Conservation (phyloP, 1,284 basidiomycete species). For the Heliocybe sulcata region DNA sequence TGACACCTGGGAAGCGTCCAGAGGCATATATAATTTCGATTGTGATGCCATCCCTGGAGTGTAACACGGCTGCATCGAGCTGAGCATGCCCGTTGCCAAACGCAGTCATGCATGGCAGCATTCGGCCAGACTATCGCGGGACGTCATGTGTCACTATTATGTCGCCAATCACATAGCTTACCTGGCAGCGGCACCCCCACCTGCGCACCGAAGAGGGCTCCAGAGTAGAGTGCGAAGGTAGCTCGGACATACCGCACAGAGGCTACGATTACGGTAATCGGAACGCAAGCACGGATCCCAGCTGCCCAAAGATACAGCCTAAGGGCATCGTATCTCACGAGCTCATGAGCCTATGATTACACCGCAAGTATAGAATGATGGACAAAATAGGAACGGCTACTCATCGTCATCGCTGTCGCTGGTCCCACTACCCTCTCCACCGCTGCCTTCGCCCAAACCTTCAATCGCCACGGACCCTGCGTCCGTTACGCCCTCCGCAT, state of each 20-base stretch:
- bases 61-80: background rate
- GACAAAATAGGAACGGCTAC: background rate
- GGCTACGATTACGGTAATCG: too few relatives aligned
- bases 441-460: conserved; percentile 38
- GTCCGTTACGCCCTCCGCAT: conserved; percentile 18
- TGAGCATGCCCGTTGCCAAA: too few relatives aligned
- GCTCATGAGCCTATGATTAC: background rate
- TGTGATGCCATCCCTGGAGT: background rate
- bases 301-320: background rate
- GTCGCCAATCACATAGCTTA: background rate
- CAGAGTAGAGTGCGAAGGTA: background rate
- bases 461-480: conserved; percentile 45
- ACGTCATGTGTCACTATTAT: background rate
- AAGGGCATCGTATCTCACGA: background rate
- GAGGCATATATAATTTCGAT: background rate
- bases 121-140: too few relatives aligned
- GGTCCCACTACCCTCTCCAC: background rate
- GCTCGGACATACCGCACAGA: background rate
- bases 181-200: background rate
- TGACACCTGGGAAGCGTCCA: background rate
- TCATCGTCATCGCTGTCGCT: background rate
- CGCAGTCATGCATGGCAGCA: too few relatives aligned
- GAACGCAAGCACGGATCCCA: too few relatives aligned
- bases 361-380: background rate
- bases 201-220: background rate